A percentile compares a stretch with the other conserved stretches of the same genome.
phyloP scores from a whole-genome alignment of 768 basidiomycete species.

The Hemileccinum impolitum region DNA sequence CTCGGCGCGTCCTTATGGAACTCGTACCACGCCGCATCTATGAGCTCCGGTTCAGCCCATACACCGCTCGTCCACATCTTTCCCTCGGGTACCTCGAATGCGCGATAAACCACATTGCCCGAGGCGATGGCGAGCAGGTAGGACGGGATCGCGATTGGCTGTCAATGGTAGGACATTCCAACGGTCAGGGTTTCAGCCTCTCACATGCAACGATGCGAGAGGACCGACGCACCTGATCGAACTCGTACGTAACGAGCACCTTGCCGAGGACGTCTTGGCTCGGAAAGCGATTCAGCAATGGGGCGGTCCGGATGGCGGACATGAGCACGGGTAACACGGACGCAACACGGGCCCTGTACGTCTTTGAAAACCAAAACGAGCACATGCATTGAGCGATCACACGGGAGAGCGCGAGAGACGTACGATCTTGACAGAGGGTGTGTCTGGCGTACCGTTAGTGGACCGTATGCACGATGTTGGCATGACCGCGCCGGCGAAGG shows the following conservation, averaged over 20 bases:
- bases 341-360: slow-evolving; percentile 70
- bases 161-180: neutral
- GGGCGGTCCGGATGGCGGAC: slow-evolving; percentile 79
- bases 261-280: slow-evolving; percentile 66
- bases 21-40: slow-evolving; percentile 82
- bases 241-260: slow-evolving; percentile 68
- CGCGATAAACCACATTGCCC: slow-evolving; percentile 73
- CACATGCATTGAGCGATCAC: neutral
- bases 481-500: too few relatives aligned
- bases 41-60: slow-evolving; percentile 85
- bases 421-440: slow-evolving; percentile 82
- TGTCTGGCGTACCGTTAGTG: slow-evolving; percentile 45
- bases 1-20: slow-evolving; percentile 82
- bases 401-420: slow-evolving; percentile 18
- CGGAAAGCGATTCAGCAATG: slow-evolving; percentile 64
- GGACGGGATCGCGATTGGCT: slow-evolving; percentile 84
- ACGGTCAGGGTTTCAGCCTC: too few relatives aligned
- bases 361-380: slow-evolving; percentile 36
- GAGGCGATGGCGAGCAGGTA: slow-evolving; percentile 89
- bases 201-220: too few relatives aligned
- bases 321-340: slow-evolving; percentile 81
- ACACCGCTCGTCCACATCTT: slow-evolving; percentile 79
- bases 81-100: slow-evolving; percentile 57
- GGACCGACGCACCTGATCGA: slow-evolving; percentile 75
- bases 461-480: too few relatives aligned